phyloP scores from a whole-genome alignment of 1,284 basidiomycete genomes.

The Ganoderma boninense region DNA sequence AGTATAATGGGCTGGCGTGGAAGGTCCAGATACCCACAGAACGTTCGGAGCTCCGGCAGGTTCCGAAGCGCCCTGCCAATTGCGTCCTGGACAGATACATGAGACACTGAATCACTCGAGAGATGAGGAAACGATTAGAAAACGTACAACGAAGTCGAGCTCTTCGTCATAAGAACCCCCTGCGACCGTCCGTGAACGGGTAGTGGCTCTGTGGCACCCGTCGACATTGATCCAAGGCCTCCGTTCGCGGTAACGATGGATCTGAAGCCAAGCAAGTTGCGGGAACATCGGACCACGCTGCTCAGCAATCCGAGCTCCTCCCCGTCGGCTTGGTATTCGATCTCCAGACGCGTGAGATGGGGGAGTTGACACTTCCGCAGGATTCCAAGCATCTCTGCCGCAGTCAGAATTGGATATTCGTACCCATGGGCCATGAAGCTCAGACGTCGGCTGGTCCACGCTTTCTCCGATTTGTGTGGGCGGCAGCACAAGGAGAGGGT shows the following conservation, averaged over 20 bases:
- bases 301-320: neutral
- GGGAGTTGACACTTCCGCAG: neutral
- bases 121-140: neutral
- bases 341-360: neutral
- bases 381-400: neutral
- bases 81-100: neutral
- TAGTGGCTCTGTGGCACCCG: no score
- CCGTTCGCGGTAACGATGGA: neutral
- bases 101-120: neutral
- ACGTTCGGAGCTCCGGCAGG: neutral
- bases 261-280: neutral
- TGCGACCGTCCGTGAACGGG: neutral
- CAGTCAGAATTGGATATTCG: neutral
- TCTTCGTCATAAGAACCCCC: neutral
- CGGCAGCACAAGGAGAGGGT: neutral
- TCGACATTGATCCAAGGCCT: no score
- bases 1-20: neutral
- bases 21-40: neutral
- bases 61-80: neutral
- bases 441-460: neutral
- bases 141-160: neutral
- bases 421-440: neutral
- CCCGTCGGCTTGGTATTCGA: neutral
- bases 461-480: conserved; percentile 1
- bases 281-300: neutral